Base-by-base conservation (phyloP, 768 basidiomycete genomes). In the Pleurotus tuber-regium region DNA sequence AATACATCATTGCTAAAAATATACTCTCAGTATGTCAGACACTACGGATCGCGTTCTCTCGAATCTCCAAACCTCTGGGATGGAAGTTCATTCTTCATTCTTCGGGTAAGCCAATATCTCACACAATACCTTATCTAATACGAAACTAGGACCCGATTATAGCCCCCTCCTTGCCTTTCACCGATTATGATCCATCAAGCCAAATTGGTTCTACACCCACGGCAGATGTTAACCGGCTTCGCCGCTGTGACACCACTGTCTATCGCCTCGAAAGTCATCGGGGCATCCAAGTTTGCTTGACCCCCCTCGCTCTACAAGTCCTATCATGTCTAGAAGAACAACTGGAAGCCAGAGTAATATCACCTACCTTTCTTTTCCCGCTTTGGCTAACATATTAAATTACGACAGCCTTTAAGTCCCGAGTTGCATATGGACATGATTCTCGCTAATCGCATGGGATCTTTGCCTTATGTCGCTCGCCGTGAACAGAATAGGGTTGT, bases 231-330 rank as follows among this genome's bases (percentile, higher is more conserved):
- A 29, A 41, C 25, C 39, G 43, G 39, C 35, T 31, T 24, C 41
- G 30, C 11, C 21, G 39, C 11, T 10, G 29, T 18, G 43, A 59
- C 24, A 66, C 63, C 11, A 75, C 68, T 2, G 71, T 71, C 5
- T 57, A 74, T 29, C 77, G 80, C 24, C 52, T 83, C 25, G 66
- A 64, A 29, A 73, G 66, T 50, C 57, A 58, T 24, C 68, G 66
- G 24, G 66, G 68, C 16, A 42, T 81, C 11, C 65, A 69, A 30
- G 41, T 83, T 14, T 66, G 68, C 36, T 50, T 84, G n/a, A 86
- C 82, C 4, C 87, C 87, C 2, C 67, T 88, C 16, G 42, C 82
- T 14, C 53, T 81, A 30, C 67, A 73, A 14, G 74, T 72, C 39
- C 61, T 70, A n/a, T 60, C 63, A 26, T 62, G 62, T 48, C 59